These are phyloP conservation scores for Beauveria brongniartii DNA, from an alignment of 2,329 filamentous ascomycete genomes.

Conservation along the genomic window DNA sequence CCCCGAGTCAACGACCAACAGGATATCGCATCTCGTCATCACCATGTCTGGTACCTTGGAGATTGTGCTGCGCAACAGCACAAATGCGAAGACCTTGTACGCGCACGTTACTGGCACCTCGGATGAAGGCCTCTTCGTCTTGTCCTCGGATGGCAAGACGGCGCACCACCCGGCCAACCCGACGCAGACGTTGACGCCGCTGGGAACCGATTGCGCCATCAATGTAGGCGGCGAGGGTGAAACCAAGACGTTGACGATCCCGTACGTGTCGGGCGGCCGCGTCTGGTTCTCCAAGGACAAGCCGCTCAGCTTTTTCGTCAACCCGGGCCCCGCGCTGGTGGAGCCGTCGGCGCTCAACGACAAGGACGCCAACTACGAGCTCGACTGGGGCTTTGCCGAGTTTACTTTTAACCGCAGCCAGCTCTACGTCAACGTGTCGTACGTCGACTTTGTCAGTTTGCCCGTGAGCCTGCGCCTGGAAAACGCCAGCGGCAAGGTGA, in stretches of 20 bases:
- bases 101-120: constrained; percentile 62
- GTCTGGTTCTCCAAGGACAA: constrained; percentile 61
- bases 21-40: not conserved
- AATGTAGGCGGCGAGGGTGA: constrained; percentile 52
- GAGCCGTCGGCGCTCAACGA: constrained; percentile 66
- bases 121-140: constrained; percentile 50
- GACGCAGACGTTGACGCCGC: constrained; percentile 36
- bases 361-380: constrained; percentile 52
- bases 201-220: constrained; percentile 55
- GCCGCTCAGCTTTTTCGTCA: constrained; percentile 59
- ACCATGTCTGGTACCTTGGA: constrained; percentile 34
- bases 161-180: constrained; percentile 58
- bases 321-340: constrained; percentile 63
- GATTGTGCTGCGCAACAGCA: constrained; percentile 59
- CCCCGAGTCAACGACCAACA: not conserved
- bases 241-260: constrained; percentile 54
- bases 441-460: constrained; percentile 66
- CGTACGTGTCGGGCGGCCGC: constrained; percentile 60
- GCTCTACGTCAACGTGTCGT: constrained; percentile 61
- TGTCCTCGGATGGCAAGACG: constrained; percentile 58
- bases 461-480: constrained; percentile 51
- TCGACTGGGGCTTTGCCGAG: constrained; percentile 61
- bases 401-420: constrained; percentile 56
- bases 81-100: constrained; percentile 46
- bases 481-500: constrained; percentile 35